phyloP scores from a whole-genome alignment of 371 early-diverging fungal genomes.

The Zopfochytrium polystomum region DNA sequence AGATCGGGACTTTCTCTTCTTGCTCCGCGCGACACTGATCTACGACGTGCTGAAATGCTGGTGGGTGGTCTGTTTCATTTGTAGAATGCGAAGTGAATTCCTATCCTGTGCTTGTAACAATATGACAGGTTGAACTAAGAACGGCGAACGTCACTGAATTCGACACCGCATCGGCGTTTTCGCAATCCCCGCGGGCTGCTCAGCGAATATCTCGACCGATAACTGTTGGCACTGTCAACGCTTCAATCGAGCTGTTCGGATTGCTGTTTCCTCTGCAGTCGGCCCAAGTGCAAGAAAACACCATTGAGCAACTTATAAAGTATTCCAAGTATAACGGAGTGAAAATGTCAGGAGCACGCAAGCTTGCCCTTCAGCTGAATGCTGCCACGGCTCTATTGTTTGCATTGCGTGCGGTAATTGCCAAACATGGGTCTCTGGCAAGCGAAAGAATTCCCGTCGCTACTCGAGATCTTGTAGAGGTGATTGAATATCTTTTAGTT shows the following conservation, averaged over 20 bases:
- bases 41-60: conserved; percentile 26
- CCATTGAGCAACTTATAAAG: conserved; percentile 71
- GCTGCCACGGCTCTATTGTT: conserved; percentile 68
- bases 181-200: too few relatives aligned
- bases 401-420: conserved; percentile 61
- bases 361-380: conserved; percentile 77
- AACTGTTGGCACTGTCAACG: conserved; percentile 50
- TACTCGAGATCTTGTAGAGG: conserved; percentile 50
- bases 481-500: conserved; percentile 35
- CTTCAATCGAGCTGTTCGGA: conserved; percentile 72
- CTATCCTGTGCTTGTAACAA: conserved; percentile 27
- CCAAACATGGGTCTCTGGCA: conserved; percentile 42
- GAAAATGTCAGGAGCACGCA: conserved; percentile 71
- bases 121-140: not conserved
- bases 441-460: conserved; percentile 49
- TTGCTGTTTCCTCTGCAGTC: conserved; percentile 49
- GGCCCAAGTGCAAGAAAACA: conserved; percentile 59
- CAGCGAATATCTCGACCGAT: too few relatives aligned
- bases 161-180: too few relatives aligned
- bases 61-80: conserved; percentile 21
- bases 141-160: conserved; percentile 16
- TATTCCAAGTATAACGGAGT: conserved; percentile 57
- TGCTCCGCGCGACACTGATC: conserved; percentile 32
- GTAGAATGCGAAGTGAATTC: conserved; percentile 48
- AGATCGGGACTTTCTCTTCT: conserved; percentile 14